phyloP scores from a whole-genome alignment of 257 asterid genomes.

The Primulina eburnea region DNA sequence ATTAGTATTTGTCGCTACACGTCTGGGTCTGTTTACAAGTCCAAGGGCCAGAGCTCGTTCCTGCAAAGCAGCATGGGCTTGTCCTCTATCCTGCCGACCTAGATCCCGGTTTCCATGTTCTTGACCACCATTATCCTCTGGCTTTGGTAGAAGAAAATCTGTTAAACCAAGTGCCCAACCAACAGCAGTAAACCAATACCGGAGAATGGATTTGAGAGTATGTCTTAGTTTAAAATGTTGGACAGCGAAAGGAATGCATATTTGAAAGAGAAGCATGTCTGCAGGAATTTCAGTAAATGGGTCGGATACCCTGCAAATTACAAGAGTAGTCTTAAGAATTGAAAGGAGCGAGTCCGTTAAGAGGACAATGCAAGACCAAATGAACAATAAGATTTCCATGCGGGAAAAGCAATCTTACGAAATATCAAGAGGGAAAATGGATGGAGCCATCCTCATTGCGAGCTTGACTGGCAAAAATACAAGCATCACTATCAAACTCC shows the following conservation, averaged over 20 bases:
- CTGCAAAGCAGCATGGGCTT: conserved; percentile 52
- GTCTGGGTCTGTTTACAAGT: conserved; percentile 54
- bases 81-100: conserved; percentile 70
- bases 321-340: conserved; percentile 10
- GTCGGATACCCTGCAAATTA: conserved; percentile 74
- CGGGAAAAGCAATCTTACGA: conserved; percentile 59
- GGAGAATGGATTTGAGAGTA: conserved; percentile 84
- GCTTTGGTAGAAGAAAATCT: conserved; percentile 81
- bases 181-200: conserved; percentile 94
- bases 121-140: conserved; percentile 75
- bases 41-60: conserved; percentile 58
- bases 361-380: conserved; percentile 5
- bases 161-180: conserved; percentile 96
- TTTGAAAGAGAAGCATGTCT: conserved; percentile 97
- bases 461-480: conserved; percentile 96
- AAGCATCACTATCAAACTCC: conserved; percentile 96
- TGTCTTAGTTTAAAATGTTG: conserved; percentile 93
- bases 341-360: conserved; percentile 14
- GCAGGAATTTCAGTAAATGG: conserved; percentile 99
- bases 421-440: conserved; percentile 92
- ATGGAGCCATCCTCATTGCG: conserved; percentile 85
- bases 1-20: conserved; percentile 40
- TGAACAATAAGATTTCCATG: not conserved
- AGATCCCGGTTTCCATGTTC: conserved; percentile 70
- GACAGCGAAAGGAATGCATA: conserved; percentile 96